Evolutionary conservation across 371 early-diverging fungal genomes (phyloP), one percentile per base, ranked within the genome.

Genomic region (Mucor lusitanicus): DNA sequence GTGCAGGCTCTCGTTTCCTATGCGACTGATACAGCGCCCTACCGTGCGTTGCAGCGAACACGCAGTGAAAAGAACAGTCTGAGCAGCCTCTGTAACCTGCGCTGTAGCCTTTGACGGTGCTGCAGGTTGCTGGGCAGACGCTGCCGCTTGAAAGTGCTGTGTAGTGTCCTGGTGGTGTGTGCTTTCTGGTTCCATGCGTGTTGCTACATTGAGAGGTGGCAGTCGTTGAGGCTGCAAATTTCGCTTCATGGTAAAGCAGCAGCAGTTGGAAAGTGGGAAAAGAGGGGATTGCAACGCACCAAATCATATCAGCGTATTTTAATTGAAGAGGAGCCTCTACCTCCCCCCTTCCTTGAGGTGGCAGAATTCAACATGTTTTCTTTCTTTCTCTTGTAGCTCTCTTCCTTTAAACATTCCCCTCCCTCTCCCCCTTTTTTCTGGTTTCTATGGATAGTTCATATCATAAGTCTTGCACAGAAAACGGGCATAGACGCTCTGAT

Each of bases 31-130:
- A 44, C 77, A 76, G 8, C 73, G 70, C 4, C 69, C 58, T 0
- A 81, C 56, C 0, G 75, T 64, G 6, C 75, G 60, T 25, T 78
- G 74, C 27, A 81, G 48, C 5, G 73, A 60, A 1, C 69, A 60
- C 0, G 77, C 55, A 23, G 78, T 74, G 48, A 76, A 81, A 13
- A 81, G 54, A 12, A 80, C 59, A 2, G 72, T 75, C 15, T 72
- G 74, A n/a, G 76, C 63, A 2, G 76, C 76, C 40, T 78, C 78
- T 17, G 68, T 67, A 11, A 75, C 55, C 32, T 48, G 35, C 12
- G 3, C 12, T 6, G 35, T 50, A 9, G 33, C 23, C 25, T 62
- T 46, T 2, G 35, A 21, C 50, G 48, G 8, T 40, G 40, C 17
- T 15, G 27, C 13, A 3, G 61, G 23, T 28, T 61, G 61, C 30